Percentiles rank a stretch among this genome's conserved stretches.
phyloP scores from a whole-genome alignment of 2,329 filamentous ascomycete genomes.

The Lachnellula subtilissima region DNA sequence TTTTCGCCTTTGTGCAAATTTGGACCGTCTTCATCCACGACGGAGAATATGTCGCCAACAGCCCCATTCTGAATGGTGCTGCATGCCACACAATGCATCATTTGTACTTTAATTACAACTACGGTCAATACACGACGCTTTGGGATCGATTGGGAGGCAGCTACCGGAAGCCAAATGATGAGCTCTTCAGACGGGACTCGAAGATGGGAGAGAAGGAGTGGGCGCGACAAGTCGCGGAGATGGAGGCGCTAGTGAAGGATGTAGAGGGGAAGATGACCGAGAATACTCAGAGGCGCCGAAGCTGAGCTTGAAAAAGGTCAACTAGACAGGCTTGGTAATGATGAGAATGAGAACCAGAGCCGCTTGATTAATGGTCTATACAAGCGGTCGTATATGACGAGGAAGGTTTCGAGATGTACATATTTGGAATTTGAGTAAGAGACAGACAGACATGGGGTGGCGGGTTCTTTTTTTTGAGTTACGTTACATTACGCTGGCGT shows the following conservation, averaged over 20 bases:
- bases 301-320: no score
- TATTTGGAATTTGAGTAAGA: no score
- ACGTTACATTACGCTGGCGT: no score
- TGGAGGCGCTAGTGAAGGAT: constrained; percentile 53
- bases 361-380: no score
- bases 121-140: constrained; percentile 87
- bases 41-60: constrained; percentile 88
- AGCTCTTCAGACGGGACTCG: constrained; percentile 76
- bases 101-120: constrained; percentile 84
- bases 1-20: constrained; percentile 91
- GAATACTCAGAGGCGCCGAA: constrained; percentile 13
- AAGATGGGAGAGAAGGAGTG: constrained; percentile 82
- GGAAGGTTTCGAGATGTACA: no score
- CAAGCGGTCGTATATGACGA: no score
- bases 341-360: no score
- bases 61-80: constrained; percentile 87
- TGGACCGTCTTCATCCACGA: constrained; percentile 98
- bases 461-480: no score
- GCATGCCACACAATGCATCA: constrained; percentile 94
- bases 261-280: constrained; percentile 41
- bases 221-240: constrained; percentile 73
- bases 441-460: no score
- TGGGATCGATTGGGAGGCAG: constrained; percentile 87
- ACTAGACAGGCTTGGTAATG: no score
- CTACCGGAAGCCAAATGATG: constrained; percentile 79